Evolutionary conservation across 1,284 basidiomycete species (phyloP), one percentile per base, ranked within the genome.

Genomic region (Ceratobasidium theobromae): DNA sequence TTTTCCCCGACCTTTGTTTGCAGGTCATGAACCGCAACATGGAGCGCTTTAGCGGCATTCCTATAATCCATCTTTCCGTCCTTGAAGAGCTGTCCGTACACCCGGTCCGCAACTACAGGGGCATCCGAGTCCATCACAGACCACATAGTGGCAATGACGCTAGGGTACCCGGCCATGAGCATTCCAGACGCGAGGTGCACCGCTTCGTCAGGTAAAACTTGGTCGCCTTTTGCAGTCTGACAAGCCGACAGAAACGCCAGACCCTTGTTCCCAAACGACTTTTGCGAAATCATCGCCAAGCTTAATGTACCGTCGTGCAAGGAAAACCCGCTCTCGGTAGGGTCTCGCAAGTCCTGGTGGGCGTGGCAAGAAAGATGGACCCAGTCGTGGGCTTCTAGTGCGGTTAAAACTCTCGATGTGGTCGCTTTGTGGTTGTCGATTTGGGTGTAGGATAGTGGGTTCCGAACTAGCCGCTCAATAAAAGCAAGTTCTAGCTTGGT

Each of bases 311-410:
- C 16, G n/a, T 66, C 53, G 40, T 48, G 28, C 4, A 66, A 30
- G 21, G 16, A 35, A 30, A 66, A 66, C 8, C 25, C 12, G 30
- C 53, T 58, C 18, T 58, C 54, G 28, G 43, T 25, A 28, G 65
- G 55, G n/a, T 66, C 4, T 4, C 3, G 14, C 3, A 43, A 21
- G 28, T 66, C 27, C 51, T 53, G 62, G 4, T n/a, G 4, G 1
- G 48, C 62, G 21, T 65, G 62, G 38, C 62, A 65, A 8, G 65
- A n/a, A 12, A 66, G 21, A 23, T 66, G 65, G 2, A 57, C 54
- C 25, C 33, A 66, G 9, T 28, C n/a, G 40, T 30, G 25, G 3
- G 21, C 16, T 28, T 48, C 16, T 32, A 66, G 23, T n/a, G 16
- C 53, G 28, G 27, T 40, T 6, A 66, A 28, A 1, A 66, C 65